Conservation (phyloP, 23 red algal species). For the Gracilaria caudata region DNA sequence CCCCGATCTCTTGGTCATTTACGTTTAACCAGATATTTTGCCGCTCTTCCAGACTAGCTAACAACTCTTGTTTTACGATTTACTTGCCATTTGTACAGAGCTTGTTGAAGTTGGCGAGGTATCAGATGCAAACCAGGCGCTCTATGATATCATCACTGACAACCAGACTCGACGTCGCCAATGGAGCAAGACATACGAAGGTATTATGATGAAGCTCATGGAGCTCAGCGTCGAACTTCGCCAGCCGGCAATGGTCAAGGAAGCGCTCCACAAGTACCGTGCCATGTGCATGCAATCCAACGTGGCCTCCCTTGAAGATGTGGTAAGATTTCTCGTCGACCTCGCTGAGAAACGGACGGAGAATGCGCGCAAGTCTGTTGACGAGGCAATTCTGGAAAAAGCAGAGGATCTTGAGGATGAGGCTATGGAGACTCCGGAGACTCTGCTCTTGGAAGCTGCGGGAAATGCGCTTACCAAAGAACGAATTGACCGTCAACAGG, state of each 20-base stretch:
- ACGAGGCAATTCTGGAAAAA: conserved; percentile 54
- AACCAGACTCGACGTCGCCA: conserved; percentile 81
- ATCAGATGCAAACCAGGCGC: conserved; percentile 77
- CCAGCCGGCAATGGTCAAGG: conserved; percentile 85
- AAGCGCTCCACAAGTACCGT: conserved; percentile 97
- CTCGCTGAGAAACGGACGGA: conserved; percentile 69
- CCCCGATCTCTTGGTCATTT: not conserved
- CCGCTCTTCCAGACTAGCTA: not conserved
- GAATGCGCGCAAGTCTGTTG: conserved; percentile 57
- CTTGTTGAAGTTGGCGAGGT: conserved; percentile 94
- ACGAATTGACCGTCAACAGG: conserved; percentile 91
- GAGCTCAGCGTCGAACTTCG: conserved; percentile 91
- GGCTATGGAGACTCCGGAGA: conserved; percentile 86
- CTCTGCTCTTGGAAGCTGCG: conserved; percentile 91
- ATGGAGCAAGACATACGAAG: conserved; percentile 98
- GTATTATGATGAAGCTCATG: conserved; percentile 98
- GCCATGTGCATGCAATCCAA: conserved; percentile 89
- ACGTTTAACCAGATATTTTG: not conserved
- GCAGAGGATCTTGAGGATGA: conserved; percentile 85
- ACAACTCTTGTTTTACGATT: not conserved
- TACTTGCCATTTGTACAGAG: conserved; percentile 37
- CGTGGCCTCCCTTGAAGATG: conserved; percentile 86
- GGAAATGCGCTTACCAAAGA: conserved; percentile 82
- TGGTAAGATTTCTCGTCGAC: conserved; percentile 74
- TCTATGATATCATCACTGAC: conserved; percentile 99